Conservation (phyloP, 345 rosid species). For the Durio zibethinus region DNA sequence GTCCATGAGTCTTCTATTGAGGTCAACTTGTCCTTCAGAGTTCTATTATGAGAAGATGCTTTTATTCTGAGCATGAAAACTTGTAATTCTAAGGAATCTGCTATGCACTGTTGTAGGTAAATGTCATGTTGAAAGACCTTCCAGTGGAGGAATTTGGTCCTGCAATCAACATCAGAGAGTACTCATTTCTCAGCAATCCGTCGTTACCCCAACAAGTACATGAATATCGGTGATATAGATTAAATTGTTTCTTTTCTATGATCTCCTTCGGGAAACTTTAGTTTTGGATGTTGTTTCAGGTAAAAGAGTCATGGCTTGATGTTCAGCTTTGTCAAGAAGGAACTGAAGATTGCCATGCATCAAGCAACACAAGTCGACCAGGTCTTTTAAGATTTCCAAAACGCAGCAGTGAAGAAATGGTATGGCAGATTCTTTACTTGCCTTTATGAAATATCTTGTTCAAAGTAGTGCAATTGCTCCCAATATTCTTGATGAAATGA, state of each 20-base stretch:
- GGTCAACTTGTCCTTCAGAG: background rate
- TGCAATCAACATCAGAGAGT: slow-evolving; percentile 70
- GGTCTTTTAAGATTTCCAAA: slow-evolving; percentile 71
- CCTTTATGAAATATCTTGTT: background rate
- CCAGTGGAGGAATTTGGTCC: slow-evolving; percentile 91
- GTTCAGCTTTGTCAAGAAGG: slow-evolving; percentile 87
- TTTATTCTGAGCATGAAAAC: background rate
- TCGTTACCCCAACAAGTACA: slow-evolving; percentile 71
- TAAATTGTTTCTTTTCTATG: background rate
- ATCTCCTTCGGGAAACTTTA: background rate
- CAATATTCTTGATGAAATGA: background rate
- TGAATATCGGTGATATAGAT: background rate
- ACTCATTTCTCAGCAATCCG: slow-evolving; percentile 80
- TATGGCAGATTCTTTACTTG: slow-evolving; percentile 27
- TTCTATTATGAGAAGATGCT: background rate
- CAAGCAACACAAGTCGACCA: slow-evolving; percentile 44
- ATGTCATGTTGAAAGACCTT: slow-evolving; percentile 64
- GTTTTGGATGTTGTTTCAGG: slow-evolving; percentile 43
- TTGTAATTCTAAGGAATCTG: slow-evolving; percentile 3
- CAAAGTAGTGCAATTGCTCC: background rate
- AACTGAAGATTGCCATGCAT: slow-evolving; percentile 48
- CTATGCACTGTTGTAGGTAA: slow-evolving; percentile 57
- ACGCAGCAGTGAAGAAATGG: slow-evolving; percentile 79
- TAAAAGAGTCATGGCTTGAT: slow-evolving; percentile 87
- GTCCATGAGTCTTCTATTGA: background rate